Conservation (phyloP, 768 basidiomycete species). For the Gautieria morchelliformis region DNA sequence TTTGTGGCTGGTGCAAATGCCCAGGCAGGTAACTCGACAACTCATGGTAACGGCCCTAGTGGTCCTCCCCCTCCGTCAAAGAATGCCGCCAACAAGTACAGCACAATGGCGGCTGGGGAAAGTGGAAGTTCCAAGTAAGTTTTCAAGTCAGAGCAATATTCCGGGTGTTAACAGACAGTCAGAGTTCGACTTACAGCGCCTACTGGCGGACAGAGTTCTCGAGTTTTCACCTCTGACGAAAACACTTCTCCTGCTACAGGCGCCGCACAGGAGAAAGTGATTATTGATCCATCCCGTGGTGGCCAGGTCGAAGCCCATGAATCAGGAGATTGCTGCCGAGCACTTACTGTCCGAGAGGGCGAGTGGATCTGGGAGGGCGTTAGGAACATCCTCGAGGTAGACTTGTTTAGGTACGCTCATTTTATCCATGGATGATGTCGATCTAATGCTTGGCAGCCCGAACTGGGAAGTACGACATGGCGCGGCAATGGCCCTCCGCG, state of each 20-base stretch:
- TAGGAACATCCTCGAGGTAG: slow-evolving; percentile 68
- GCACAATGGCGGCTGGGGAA: slow-evolving; percentile 41
- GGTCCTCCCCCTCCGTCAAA: slow-evolving; percentile 42
- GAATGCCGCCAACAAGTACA: slow-evolving; percentile 50
- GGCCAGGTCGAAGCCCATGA: slow-evolving; percentile 75
- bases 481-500: slow-evolving; percentile 82
- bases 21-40: neutral
- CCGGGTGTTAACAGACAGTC: neutral
- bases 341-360: slow-evolving; percentile 64
- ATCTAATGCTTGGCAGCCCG: slow-evolving; percentile 27
- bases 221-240: slow-evolving; percentile 45
- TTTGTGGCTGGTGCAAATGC: slow-evolving; percentile 44
- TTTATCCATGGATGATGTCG: neutral
- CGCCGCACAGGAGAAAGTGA: slow-evolving; percentile 47
- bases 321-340: slow-evolving; percentile 59
- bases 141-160: neutral
- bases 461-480: slow-evolving; percentile 95
- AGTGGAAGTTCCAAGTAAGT: slow-evolving; percentile 46
- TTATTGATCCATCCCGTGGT: slow-evolving; percentile 74
- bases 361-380: slow-evolving; percentile 85
- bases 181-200: slow-evolving; percentile 69
- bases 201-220: slow-evolving; percentile 50
- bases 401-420: slow-evolving; percentile 45
- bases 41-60: slow-evolving; percentile 12
- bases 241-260: slow-evolving; percentile 19